Percentiles rank a stretch among this genome's conserved stretches.
These are phyloP conservation scores for Russula virescens DNA, from an alignment of 768 basidiomycete genomes.

Conservation along the genomic window DNA sequence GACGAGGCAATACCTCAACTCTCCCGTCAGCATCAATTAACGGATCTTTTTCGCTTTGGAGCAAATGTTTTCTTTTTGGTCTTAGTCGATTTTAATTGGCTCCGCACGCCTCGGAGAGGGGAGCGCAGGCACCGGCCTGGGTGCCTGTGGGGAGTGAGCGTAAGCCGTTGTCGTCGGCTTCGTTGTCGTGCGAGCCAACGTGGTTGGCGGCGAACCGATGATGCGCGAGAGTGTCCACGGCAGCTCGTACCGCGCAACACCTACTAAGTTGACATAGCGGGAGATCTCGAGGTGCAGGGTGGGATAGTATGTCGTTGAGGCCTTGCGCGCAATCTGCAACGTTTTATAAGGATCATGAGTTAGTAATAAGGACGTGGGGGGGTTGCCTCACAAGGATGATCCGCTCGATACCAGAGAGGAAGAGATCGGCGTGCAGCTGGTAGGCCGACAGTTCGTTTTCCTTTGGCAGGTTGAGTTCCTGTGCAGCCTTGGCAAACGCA, in stretches of 20 bases:
- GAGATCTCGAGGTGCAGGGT: slow-evolving; percentile 90
- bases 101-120: slow-evolving; percentile 22
- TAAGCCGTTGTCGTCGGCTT: not conserved
- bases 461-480: slow-evolving; percentile 57
- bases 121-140: slow-evolving; percentile 2
- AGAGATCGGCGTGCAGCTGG: slow-evolving; percentile 80
- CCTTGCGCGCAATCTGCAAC: slow-evolving; percentile 83
- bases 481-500: slow-evolving; percentile 59
- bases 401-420: slow-evolving; percentile 87
- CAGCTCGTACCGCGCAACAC: slow-evolving; percentile 62
- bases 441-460: slow-evolving; percentile 73
- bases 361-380: not conserved
- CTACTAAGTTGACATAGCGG: slow-evolving; percentile 70
- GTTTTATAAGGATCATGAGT: too few relatives aligned
- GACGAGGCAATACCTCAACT: too few relatives aligned
- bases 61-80: too few relatives aligned
- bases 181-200: slow-evolving; percentile 32
- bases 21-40: not conserved
- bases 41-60: not conserved
- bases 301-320: slow-evolving; percentile 91
- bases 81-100: slow-evolving; percentile 18
- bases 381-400: slow-evolving; percentile 66
- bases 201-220: slow-evolving; percentile 69
- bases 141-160: not conserved
- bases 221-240: slow-evolving; percentile 78